Base-by-base conservation (phyloP, 225 moss, liverwort and hornwort genomes). In the Antitrichia curtipendula region DNA sequence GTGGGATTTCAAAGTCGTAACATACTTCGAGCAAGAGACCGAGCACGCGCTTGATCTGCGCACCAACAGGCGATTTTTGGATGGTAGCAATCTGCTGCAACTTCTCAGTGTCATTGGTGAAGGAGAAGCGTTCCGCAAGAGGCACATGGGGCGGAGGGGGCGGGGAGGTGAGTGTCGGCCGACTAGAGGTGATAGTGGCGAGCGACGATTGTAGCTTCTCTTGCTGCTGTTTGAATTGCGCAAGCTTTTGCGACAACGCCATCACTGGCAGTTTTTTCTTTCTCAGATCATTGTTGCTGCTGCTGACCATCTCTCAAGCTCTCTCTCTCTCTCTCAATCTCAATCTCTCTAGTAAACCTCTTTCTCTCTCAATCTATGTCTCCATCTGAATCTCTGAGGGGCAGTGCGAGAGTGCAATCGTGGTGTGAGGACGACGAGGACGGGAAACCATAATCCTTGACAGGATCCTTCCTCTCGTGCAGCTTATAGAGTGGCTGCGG, bases 231-330 rank as follows among this genome's bases (percentile, higher is more conserved):
- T 90, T 95, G 34, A 95, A 96, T 75, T 92, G 94, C 64, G 94
- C 97, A 40, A 95, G 91, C 88, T 95, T 96, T 83, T 96, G 95
- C 14, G 94, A 90, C 28, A 97, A 89, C 80, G 95, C 96, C 95
- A 96, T 96, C 17, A 65, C 82, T 34, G 65, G 50, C 32, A 32
- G 34, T 7, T 32, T 62, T 31, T 80, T 23, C 43, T 22, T 18
- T 62, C 79, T 80, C 13, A 59, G 21, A 31, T 41, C 59, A 59
- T 13, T 59, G 40, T 23, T 20, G 36, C 3, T 41, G 79, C 78
- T 56, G 56, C 27, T 27, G 56, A 29, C 41, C 40, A 31, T 59
- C 79, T 79, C 40, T 78, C 56, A 56, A 78, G 25, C 27, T 77
- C 77, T n/a, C 49, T 6, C 27, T 77, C 77, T n/a, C 49, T 6